A percentile compares a stretch with the other conserved stretches of the same genome.
Evolutionary conservation across 2,329 filamentous ascomycete genomes (phyloP).

Genomic region (Dactylellina parvicollis): DNA sequence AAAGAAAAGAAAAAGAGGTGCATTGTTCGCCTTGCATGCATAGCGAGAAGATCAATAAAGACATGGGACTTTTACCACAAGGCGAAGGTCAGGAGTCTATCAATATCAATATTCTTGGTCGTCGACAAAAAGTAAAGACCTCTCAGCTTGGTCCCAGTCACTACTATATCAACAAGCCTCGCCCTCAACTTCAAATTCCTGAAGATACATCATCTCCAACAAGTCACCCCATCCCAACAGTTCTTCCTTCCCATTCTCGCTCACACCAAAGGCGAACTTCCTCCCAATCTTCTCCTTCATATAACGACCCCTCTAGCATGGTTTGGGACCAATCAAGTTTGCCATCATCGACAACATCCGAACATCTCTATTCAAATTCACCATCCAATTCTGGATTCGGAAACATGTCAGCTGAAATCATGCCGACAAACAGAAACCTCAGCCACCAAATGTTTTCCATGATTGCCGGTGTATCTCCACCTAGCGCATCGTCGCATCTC

Average conservation of each 20-base stretch:
- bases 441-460: constrained; percentile 31
- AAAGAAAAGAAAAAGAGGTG: constrained; percentile 24
- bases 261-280: constrained; percentile 15
- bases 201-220: constrained; percentile 24
- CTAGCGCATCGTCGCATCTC: constrained; percentile 7
- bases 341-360: constrained; percentile 34
- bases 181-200: constrained; percentile 38
- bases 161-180: constrained; percentile 40
- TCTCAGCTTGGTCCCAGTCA: constrained; percentile 23
- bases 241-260: constrained; percentile 39
- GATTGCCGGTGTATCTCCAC: constrained; percentile 21
- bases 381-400: background rate
- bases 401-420: background rate
- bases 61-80: constrained; percentile 37
- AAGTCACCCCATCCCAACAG: constrained; percentile 18
- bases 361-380: constrained; percentile 20
- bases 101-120: constrained; percentile 19
- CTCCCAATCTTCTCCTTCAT: constrained; percentile 23
- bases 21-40: constrained; percentile 34
- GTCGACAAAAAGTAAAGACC: constrained; percentile 8
- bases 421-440: constrained; percentile 5
- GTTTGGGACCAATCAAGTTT: constrained; percentile 36
- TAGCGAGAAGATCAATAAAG: constrained; percentile 27
- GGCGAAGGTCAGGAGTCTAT: constrained; percentile 32
- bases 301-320: constrained; percentile 29